Conservation (phyloP, 2,329 filamentous ascomycete genomes). For the Cryphonectria parasitica region DNA sequence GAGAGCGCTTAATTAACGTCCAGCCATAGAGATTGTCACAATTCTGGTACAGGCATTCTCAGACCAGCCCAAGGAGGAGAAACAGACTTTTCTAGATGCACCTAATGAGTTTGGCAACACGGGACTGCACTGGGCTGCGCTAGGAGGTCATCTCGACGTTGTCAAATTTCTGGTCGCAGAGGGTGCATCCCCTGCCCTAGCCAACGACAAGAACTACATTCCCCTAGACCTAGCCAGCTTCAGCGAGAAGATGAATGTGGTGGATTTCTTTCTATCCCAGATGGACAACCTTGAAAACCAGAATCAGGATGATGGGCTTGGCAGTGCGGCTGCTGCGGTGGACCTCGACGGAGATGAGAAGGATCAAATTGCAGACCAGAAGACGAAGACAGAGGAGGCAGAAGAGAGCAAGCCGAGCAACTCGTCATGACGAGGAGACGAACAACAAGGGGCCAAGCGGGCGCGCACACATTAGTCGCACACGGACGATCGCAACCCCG, state of each 20-base stretch:
- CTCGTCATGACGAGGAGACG: slow-evolving; percentile 14
- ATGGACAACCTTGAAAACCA: slow-evolving; percentile 52
- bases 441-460: background rate
- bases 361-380: slow-evolving; percentile 31
- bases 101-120: slow-evolving; percentile 87
- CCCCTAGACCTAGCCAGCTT: slow-evolving; percentile 75
- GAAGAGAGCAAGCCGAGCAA: slow-evolving; percentile 1
- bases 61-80: slow-evolving; percentile 43
- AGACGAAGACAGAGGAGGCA: slow-evolving; percentile 4
- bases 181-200: slow-evolving; percentile 76
- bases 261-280: slow-evolving; percentile 61
- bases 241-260: slow-evolving; percentile 68
- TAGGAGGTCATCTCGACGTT: slow-evolving; percentile 82
- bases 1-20: background rate
- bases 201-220: slow-evolving; percentile 84
- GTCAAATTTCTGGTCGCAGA: slow-evolving; percentile 77
- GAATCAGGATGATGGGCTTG: slow-evolving; percentile 51
- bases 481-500: background rate
- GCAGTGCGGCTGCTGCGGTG: slow-evolving; percentile 42
- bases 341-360: slow-evolving; percentile 43
- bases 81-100: slow-evolving; percentile 63
- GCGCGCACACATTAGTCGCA: background rate
- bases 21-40: slow-evolving; percentile 47
- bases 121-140: slow-evolving; percentile 87
- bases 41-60: slow-evolving; percentile 49